Percentiles rank a stretch among this genome's conserved stretches.
Conservation (phyloP, 306 rosid species). For the Rosa multiflora region DNA sequence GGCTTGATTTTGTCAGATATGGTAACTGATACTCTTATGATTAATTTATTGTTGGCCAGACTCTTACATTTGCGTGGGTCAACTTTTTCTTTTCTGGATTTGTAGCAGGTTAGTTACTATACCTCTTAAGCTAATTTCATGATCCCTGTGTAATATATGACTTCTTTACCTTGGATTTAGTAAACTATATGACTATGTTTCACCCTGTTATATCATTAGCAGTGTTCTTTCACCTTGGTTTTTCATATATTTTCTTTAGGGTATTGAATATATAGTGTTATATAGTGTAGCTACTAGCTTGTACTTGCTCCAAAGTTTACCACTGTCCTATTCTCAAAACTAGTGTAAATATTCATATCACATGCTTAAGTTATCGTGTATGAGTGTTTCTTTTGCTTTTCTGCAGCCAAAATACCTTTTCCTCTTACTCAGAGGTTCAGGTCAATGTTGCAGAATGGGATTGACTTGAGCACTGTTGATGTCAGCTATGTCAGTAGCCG, state of each 20-base stretch:
- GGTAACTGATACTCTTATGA: not conserved
- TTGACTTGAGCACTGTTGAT: conserved; percentile 98
- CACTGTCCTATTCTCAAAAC: not conserved
- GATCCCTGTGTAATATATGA: not conserved
- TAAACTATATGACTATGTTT: not conserved
- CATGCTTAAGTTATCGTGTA: not conserved
- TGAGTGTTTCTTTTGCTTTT: conserved; percentile 15
- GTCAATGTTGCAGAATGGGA: conserved; percentile 96
- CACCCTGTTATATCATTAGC: conserved; percentile 5
- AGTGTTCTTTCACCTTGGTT: not conserved
- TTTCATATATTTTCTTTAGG: not conserved
- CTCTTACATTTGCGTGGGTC: conserved; percentile 99
- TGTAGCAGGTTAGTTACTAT: conserved; percentile 74
- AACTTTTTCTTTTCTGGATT: conserved; percentile 99
- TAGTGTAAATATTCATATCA: not conserved
- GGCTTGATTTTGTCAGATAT: not conserved
- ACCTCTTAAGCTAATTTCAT: conserved; percentile 5
- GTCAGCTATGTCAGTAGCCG: conserved; percentile 99
- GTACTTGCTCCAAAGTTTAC: not conserved
- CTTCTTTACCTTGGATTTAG: not conserved
- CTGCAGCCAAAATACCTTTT: conserved; percentile 96
- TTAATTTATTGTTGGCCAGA: conserved; percentile 53
- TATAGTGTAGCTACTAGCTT: not conserved
- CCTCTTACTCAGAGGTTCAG: conserved; percentile 97
- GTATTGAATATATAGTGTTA: too few relatives aligned